Evolutionary conservation across 306 rosid genomes (phyloP), one percentile per base, ranked within the genome.

Genomic region (Ormosia semicastrata): DNA sequence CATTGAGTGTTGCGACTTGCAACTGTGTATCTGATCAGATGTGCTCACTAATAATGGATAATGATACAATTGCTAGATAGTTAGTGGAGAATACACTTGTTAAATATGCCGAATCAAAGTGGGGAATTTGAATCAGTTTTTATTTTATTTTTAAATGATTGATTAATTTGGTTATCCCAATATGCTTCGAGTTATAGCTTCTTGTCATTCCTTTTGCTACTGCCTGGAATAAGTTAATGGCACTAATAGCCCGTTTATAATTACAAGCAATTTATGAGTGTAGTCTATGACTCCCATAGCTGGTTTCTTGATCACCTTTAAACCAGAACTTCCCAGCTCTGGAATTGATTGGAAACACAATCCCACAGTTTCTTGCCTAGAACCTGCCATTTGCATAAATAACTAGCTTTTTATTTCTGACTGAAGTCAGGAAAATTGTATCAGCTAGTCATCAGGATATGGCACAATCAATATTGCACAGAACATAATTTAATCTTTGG

Each of bases 261-360:
- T 14, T n/a, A 50, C n/a, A 4, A 50, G 14, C 59, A 47, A 75
- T 57, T 78, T 33, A 79, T 89, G 29, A 88, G 89, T 79, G 6
- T 46, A 12, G 3, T 30, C 17, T 13, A 3, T 33, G 82, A 50
- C 62, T 32, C 46, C 30, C 15, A 41, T n/a, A 7, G n/a, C 10
- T 8, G 14, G 29, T 30, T 29, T 30, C 43, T 13, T 29, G 73
- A 32, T 68, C 18, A 43, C 17, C 14, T 46, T 46, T 3, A 53
- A 50, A 50, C 56, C 13, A 1, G 6, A 13, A 50, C 13, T 11
- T 12, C 13, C 18, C 7, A 50, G 18, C 24, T 5, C 58, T 29
- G 12, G 24, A 43, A 44, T 68, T 1, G 39, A 18, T 68, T 24
- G 3, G 57, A 69, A 69, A 29, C 18, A 56, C 6, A 30, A 4